Evolutionary conservation across 495 filamentous ascomycete genomes (phyloP).

Genomic region (Stereocaulon alpinum): DNA sequence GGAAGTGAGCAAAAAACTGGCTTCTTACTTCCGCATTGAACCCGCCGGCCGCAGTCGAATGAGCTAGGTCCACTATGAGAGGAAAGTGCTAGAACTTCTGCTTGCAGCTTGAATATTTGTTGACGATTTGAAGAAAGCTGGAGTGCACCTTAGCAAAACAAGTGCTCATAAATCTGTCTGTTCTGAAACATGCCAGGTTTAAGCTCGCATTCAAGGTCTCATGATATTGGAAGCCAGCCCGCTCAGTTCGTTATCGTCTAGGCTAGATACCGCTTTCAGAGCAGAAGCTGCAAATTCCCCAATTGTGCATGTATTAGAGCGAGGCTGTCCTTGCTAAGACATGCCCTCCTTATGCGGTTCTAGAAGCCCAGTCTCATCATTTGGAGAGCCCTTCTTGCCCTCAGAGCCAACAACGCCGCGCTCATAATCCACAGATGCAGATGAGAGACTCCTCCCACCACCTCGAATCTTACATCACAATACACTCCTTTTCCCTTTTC

Average conservation of each 20-base stretch:
- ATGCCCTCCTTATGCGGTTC: neutral
- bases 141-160: too few species aligned
- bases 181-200: too few species aligned
- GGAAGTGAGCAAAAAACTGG: too few species aligned
- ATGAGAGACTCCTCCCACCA: neutral
- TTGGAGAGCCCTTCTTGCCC: neutral
- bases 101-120: too few species aligned
- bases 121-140: too few species aligned
- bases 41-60: too few species aligned
- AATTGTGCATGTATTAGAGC: neutral
- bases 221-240: neutral
- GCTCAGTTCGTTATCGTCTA: neutral
- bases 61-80: too few species aligned
- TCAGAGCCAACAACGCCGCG: neutral
- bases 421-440: neutral
- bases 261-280: neutral
- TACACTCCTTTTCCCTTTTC: constrained; percentile 27
- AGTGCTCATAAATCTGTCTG: too few species aligned
- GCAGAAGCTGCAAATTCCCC: neutral
- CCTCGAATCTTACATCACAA: constrained; percentile 25
- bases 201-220: too few species aligned
- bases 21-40: too few species aligned
- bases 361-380: neutral
- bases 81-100: too few species aligned
- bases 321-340: neutral